Base-by-base conservation (phyloP, 257 asterid species). In the Ophiorrhiza pumila region DNA sequence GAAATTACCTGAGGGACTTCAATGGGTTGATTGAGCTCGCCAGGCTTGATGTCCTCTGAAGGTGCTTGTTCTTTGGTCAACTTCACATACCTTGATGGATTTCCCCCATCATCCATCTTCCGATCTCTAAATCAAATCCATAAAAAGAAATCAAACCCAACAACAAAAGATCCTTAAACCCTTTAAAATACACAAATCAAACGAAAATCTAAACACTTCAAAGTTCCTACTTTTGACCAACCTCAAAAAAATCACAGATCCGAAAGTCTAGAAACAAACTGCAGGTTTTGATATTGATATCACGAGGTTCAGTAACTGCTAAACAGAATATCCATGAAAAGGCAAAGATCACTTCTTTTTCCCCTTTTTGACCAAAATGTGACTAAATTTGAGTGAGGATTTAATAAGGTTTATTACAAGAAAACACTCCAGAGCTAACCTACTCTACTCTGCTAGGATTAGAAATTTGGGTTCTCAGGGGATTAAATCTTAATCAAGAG, bases 21-120 rank as follows among this genome's bases (percentile, higher is more conserved):
- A 66, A 95, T 85, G 37, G 99, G 99, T 82, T 87, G 96, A 87
- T 95, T 95, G 56, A 95, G 98, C 86, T 95, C 98, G 23, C 99
- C 98, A 13, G 99, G 97, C 69, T 80, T 83, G 74, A 95, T 92
- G 42, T 95, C 95, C 82, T 95, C 97, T 74, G 78, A 27, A 32
- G 98, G 96, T 35, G 84, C 82, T 73, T 89, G 99, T 69, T 95
- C 96, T 80, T 89, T 95, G 2, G 83, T 92, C 83, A 95, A 80
- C 82, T 92, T 95, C 64, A 95, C 98, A 79, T 95, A 95, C 78
- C 87, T 83, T n/a, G 99, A 95, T 65, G 87, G 88, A 69, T 76
- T 83, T 72, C 81, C 65, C 77, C 88, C 99, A 68, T 90, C 99
- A 79, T 88, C 86, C 99, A 92, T 92, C 72, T 71, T 35, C 72